Conservation (phyloP, 495 filamentous ascomycete genomes). For the Cercophora sp. region DNA sequence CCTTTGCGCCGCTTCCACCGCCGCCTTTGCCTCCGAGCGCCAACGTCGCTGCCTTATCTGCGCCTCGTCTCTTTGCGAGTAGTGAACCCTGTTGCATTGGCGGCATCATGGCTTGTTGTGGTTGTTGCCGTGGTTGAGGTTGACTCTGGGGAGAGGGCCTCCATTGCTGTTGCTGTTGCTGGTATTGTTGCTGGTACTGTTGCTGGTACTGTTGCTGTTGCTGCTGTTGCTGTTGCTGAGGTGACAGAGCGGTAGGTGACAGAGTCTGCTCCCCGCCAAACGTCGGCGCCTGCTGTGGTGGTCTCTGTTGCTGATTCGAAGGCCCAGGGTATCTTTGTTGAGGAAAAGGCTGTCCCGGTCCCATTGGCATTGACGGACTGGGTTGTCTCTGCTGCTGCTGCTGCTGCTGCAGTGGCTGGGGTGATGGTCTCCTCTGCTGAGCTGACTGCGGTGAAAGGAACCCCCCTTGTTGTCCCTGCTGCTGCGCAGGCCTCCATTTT, state of each 20-base stretch:
- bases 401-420: conserved; percentile 4
- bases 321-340: no score
- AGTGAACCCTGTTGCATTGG: conserved; percentile 19
- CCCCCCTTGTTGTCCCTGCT: no score
- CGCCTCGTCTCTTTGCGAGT: conserved; percentile 47
- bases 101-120: not conserved
- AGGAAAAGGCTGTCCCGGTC: no score
- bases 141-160: not conserved
- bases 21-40: conserved; percentile 23
- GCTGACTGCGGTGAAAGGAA: not conserved
- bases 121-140: not conserved
- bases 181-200: not conserved
- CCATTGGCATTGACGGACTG: no score
- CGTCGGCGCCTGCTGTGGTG: no score
- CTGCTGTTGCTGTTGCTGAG: not conserved
- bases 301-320: no score
- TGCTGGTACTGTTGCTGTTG: not conserved
- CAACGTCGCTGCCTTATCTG: conserved; percentile 41
- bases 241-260: not conserved
- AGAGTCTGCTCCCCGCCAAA: not conserved
- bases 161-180: not conserved
- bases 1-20: conserved; percentile 18
- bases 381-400: conserved; percentile 9
- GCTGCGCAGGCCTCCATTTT: not conserved
- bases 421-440: conserved; percentile 6